Conservation (phyloP, 2,329 filamentous ascomycete species). For the Sarocladiaceae sp. region DNA sequence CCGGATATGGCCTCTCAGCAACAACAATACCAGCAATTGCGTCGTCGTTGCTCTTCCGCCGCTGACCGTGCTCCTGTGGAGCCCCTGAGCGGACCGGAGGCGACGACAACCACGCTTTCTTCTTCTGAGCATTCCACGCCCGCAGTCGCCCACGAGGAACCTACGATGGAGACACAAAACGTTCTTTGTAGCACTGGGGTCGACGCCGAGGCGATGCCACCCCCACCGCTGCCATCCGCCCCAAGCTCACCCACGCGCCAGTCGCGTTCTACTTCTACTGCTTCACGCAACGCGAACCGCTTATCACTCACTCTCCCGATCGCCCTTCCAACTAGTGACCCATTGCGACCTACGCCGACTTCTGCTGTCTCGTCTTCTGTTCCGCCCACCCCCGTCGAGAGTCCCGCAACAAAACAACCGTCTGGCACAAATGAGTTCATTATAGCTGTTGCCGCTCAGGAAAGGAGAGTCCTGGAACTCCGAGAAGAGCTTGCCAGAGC, state of each 20-base stretch:
- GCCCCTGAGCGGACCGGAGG: constrained; percentile 13
- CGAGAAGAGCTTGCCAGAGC: constrained; percentile 83
- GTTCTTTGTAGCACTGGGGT: constrained; percentile 8
- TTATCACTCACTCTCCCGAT: constrained; percentile 59
- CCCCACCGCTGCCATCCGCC: constrained; percentile 28
- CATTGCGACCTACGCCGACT: constrained; percentile 45
- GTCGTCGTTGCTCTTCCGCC: constrained; percentile 32
- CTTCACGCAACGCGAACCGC: constrained; percentile 49
- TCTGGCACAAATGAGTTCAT: constrained; percentile 64
- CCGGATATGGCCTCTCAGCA: constrained; percentile 29
- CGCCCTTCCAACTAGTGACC: constrained; percentile 44
- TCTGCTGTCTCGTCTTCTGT: constrained; percentile 32
- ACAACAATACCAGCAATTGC: constrained; percentile 19
- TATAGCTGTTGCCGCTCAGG: constrained; percentile 85
- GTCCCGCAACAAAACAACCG: constrained; percentile 35
- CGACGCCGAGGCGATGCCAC: constrained; percentile 23
- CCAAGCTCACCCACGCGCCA: constrained; percentile 37
- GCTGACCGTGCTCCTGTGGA: constrained; percentile 28
- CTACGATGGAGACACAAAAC: background rate
- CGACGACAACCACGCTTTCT: constrained; percentile 19
- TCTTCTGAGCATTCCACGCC: constrained; percentile 14
- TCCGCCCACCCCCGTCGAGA: constrained; percentile 45
- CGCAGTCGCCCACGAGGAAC: background rate
- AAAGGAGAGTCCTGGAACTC: constrained; percentile 83
- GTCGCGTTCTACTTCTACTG: constrained; percentile 45